Base-by-base conservation (phyloP, 805 yeast species). In the Nakazawaea ambrosiae region DNA sequence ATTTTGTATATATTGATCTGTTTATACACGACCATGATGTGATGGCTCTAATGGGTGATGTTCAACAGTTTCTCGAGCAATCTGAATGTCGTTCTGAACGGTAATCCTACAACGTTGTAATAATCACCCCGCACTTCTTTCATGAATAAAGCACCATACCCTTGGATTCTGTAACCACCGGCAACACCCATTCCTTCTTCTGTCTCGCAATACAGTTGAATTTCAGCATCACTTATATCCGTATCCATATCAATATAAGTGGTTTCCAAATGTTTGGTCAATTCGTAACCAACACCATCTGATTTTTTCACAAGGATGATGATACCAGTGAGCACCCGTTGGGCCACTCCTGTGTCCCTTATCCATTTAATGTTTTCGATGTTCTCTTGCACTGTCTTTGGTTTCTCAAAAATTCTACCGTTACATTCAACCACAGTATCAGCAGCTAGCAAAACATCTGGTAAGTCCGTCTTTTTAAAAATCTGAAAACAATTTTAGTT, bases 121-220 rank as follows among this genome's bases (percentile, higher is more conserved):
- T 73, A 85, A 54, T 90, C 97, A 0, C 98, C 98, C 1, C 67
- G 66, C 10, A 88, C 70, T 12, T 60, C 58, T 16, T 65, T 57
- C 45, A 92, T 74, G 45, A 90, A 59, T 26, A 79, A 51, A 1
- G 82, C 77, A 2, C 94, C 92, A 8, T 55, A 53, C 0, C 80
- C 84, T 58, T 90, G 97, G 42, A 82, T 78, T 48, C 78, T 78
- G 61, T 85, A 89, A 1, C 98, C 98, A 5, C 97, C 98, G 2
- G 97, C 96, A 1, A 85, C 97, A 33, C 70, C 70, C 6, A 66
- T 39, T 1, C 92, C 97, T 54, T 90, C 97, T 17, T 70, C 80
- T 2, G 78, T 61, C 2, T 67, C 68, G 9, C 83, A 81, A 55
- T 90, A 90, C 12, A 66, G 61, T 19, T 69, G 51, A 4, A 90